These are phyloP conservation scores for Pestalotiopsis sp. DNA, from an alignment of 2,329 filamentous ascomycete species.

Conservation along the genomic window DNA sequence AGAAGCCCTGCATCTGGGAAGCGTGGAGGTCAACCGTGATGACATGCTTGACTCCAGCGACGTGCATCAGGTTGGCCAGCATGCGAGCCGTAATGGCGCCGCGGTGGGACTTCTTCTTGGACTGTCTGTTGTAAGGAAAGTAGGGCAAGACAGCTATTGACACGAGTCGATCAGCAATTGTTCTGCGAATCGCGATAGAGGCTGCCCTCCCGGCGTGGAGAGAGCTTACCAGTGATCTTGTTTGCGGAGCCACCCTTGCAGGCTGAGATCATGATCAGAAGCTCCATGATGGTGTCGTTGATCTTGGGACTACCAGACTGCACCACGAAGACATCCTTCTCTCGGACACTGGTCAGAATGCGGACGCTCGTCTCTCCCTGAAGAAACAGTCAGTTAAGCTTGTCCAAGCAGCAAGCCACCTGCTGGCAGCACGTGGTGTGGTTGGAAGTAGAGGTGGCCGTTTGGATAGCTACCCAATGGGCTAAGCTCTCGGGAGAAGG, in stretches of 20 bases:
- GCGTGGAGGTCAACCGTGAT: constrained; percentile 96
- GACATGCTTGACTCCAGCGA: constrained; percentile 95
- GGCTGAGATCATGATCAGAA: constrained; percentile 98
- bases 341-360: constrained; percentile 78
- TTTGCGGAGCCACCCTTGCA: constrained; percentile 98
- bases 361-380: constrained; percentile 72
- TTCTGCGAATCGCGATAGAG: not conserved
- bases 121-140: constrained; percentile 99
- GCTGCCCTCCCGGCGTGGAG: not conserved
- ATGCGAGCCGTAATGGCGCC: constrained; percentile 96
- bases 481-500: not conserved
- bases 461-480: not conserved
- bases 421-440: not conserved
- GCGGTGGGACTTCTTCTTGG: constrained; percentile 97
- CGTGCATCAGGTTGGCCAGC: constrained; percentile 90
- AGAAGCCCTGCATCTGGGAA: constrained; percentile 99
- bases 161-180: not conserved
- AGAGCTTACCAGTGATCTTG: constrained; percentile 82
- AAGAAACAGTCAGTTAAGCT: constrained; percentile 20
- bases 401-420: not conserved
- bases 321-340: constrained; percentile 98
- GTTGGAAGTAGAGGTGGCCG: not conserved
- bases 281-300: constrained; percentile 99
- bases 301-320: constrained; percentile 95
- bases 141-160: constrained; percentile 80